phyloP scores from a whole-genome alignment of 2,329 filamentous ascomycete genomes.

The Clarireedia monteithiana region DNA sequence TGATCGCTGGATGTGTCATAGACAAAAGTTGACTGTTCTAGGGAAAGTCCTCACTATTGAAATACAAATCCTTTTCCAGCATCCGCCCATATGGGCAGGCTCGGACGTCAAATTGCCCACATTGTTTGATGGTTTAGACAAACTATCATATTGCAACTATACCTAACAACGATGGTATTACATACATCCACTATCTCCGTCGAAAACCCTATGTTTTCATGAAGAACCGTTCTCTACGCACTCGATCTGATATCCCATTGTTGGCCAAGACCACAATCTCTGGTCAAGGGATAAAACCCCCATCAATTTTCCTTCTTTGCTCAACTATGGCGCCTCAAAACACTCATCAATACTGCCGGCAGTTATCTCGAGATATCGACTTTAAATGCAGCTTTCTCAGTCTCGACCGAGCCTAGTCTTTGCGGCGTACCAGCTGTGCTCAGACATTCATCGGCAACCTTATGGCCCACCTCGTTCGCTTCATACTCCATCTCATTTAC shows the following conservation, averaged over 20 bases:
- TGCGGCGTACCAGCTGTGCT: neutral
- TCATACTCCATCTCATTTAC: neutral
- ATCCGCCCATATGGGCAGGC: conserved; percentile 5
- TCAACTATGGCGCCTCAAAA: neutral
- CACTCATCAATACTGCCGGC: neutral
- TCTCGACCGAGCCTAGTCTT: neutral
- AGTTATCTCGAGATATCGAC: neutral
- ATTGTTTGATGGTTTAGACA: neutral
- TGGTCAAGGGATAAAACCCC: neutral
- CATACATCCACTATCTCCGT: too few species aligned
- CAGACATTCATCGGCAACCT: neutral
- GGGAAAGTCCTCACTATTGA: neutral
- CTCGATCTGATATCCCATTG: neutral
- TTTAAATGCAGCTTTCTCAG: neutral
- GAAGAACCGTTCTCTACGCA: neutral
- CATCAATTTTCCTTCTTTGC: too few species aligned
- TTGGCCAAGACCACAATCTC: neutral
- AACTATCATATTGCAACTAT: neutral
- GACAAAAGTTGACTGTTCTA: conserved; percentile 7
- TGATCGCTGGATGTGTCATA: conserved; percentile 8
- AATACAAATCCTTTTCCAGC: conserved; percentile 5
- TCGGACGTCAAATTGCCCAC: neutral
- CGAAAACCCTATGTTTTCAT: neutral
- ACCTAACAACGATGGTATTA: neutral
- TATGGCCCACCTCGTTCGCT: neutral